These are phyloP conservation scores for Taiwanofungus camphoratus DNA, from an alignment of 1,284 basidiomycete species.

Conservation along the genomic window DNA sequence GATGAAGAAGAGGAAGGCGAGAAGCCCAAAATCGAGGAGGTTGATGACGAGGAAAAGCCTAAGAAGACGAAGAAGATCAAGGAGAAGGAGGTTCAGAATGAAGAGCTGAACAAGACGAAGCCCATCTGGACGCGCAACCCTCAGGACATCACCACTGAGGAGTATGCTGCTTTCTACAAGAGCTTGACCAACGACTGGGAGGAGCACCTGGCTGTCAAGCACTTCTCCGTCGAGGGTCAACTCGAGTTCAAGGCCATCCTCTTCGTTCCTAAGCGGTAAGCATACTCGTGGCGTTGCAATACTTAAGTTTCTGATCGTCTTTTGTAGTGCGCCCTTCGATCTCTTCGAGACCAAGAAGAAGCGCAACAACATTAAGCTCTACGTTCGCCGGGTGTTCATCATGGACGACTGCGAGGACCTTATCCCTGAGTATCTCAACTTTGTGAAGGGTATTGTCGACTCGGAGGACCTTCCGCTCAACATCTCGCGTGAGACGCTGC, in stretches of 20 bases:
- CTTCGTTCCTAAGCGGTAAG: constrained; percentile 91
- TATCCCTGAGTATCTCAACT: constrained; percentile 99
- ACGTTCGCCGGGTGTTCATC: constrained; percentile 99
- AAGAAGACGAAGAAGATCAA: constrained; percentile 99
- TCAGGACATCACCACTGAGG: constrained; percentile 86
- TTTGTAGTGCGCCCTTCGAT: constrained; percentile 86
- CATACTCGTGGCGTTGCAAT: constrained; percentile 10
- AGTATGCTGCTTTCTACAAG: constrained; percentile 99
- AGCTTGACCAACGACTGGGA: constrained; percentile 99
- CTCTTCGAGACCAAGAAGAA: constrained; percentile 99
- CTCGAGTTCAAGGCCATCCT: constrained; percentile 99
- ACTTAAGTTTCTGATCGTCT: constrained; percentile 13
- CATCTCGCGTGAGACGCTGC: constrained; percentile 99
- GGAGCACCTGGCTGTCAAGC: constrained; percentile 98
- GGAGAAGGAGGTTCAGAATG: constrained; percentile 84
- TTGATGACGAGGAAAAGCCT: constrained; percentile 79
- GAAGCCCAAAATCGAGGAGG: constrained; percentile 69
- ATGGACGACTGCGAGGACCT: constrained; percentile 99
- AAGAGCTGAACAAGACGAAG: constrained; percentile 99
- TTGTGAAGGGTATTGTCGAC: constrained; percentile 99
- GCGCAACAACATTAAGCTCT: constrained; percentile 99
- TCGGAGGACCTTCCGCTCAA: constrained; percentile 99
- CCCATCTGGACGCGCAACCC: constrained; percentile 99
- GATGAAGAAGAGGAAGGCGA: constrained; percentile 65
- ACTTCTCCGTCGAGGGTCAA: constrained; percentile 99